Evolutionary conservation across 257 asterid genomes (phyloP).

Genomic region (Misopates orontium): DNA sequence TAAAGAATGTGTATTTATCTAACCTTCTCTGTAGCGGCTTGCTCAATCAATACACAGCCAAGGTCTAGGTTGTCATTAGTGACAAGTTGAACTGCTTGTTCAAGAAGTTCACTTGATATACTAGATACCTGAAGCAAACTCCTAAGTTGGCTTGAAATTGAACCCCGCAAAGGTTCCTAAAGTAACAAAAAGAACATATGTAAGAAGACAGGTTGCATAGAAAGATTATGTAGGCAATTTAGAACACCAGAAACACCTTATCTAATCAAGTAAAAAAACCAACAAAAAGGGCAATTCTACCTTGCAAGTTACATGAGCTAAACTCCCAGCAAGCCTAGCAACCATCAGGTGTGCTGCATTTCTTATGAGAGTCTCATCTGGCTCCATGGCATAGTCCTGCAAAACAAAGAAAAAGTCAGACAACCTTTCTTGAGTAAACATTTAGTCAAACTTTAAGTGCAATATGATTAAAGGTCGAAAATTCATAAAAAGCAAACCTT

Average conservation of each 20-base stretch:
- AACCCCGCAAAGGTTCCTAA: slow-evolving; percentile 90
- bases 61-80: slow-evolving; percentile 97
- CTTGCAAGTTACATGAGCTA: slow-evolving; percentile 99
- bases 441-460: background rate
- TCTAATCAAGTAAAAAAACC: slow-evolving; percentile 1
- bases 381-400: slow-evolving; percentile 96
- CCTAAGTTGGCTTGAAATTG: slow-evolving; percentile 84
- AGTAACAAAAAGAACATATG: slow-evolving; percentile 16
- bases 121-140: slow-evolving; percentile 66
- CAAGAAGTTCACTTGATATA: slow-evolving; percentile 64
- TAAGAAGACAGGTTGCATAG: slow-evolving; percentile 12
- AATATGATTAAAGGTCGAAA: background rate
- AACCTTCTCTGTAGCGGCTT: slow-evolving; percentile 98
- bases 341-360: slow-evolving; percentile 99
- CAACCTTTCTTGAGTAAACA: slow-evolving; percentile 8
- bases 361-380: slow-evolving; percentile 85
- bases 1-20: slow-evolving; percentile 19
- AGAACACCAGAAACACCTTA: slow-evolving; percentile 8
- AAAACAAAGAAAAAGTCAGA: slow-evolving; percentile 22
- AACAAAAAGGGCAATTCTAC: slow-evolving; percentile 36
- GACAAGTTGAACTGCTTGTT: slow-evolving; percentile 79
- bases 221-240: background rate
- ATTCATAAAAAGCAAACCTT: slow-evolving; percentile 49
- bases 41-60: slow-evolving; percentile 97
- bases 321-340: slow-evolving; percentile 97